phyloP scores from a whole-genome alignment of 1,284 basidiomycete species.

The Porogramme epimiltina region DNA sequence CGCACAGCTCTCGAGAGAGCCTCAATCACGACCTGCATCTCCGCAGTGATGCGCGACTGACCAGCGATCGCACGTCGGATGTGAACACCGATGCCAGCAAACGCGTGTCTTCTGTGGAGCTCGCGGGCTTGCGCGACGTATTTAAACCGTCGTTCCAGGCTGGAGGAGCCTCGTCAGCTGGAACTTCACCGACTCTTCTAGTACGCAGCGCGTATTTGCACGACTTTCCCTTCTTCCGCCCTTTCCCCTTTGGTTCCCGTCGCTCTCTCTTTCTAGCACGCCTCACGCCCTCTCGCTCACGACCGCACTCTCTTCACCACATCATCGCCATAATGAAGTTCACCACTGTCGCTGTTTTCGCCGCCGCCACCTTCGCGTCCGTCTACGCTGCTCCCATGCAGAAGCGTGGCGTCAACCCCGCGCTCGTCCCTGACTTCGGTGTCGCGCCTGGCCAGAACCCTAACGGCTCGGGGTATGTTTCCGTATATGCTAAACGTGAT shows the following conservation, averaged over 20 bases:
- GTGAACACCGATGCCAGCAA: not conserved
- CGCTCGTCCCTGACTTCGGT: conserved; percentile 57
- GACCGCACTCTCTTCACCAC: not conserved
- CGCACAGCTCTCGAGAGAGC: not conserved
- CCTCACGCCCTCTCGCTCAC: conserved; percentile 2
- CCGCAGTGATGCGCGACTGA: not conserved
- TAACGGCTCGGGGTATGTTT: conserved; percentile 37
- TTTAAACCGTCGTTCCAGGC: conserved; percentile 5
- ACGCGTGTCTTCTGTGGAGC: conserved; percentile 31
- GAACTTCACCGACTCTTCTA: conserved; percentile 17
- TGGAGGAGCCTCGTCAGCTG: conserved; percentile 17
- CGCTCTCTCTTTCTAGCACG: conserved; percentile 16
- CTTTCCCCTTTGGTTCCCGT: conserved; percentile 1
- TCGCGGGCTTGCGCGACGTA: conserved; percentile 30
- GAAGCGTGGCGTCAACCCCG: conserved; percentile 45
- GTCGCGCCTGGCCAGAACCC: conserved; percentile 49
- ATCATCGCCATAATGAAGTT: conserved; percentile 26
- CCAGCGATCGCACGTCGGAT: not conserved
- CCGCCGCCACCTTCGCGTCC: conserved; percentile 33
- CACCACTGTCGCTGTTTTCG: conserved; percentile 32
- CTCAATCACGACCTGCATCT: not conserved
- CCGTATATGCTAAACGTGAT: not conserved
- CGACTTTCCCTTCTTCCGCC: conserved; percentile 8
- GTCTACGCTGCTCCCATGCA: too few species aligned
- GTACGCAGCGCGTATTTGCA: conserved; percentile 28